These are phyloP conservation scores for Aspergillus clavatus DNA, from an alignment of 2,329 filamentous ascomycete genomes.

Conservation along the genomic window DNA sequence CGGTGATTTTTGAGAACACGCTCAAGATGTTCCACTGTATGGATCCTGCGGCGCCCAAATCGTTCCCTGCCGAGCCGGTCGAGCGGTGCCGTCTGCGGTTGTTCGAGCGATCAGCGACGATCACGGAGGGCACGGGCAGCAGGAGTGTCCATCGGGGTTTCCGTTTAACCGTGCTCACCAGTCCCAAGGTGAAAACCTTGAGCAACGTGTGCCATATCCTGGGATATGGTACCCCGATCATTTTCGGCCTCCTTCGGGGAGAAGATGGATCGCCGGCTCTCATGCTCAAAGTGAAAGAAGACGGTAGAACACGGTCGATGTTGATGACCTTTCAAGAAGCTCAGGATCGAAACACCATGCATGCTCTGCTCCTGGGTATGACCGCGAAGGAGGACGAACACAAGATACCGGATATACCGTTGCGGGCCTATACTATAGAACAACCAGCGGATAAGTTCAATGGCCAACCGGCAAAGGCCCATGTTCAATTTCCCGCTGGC, in stretches of 20 bases:
- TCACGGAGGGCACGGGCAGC: slow-evolving; percentile 67
- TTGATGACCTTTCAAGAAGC: slow-evolving; percentile 71
- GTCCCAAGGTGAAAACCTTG: slow-evolving; percentile 69
- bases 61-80: slow-evolving; percentile 71
- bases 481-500: slow-evolving; percentile 36
- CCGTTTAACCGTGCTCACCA: slow-evolving; percentile 72
- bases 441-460: slow-evolving; percentile 37
- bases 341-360: slow-evolving; percentile 65
- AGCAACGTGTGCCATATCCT: slow-evolving; percentile 71
- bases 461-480: slow-evolving; percentile 25
- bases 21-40: slow-evolving; percentile 76
- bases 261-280: slow-evolving; percentile 67
- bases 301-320: slow-evolving; percentile 63
- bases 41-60: slow-evolving; percentile 64
- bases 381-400: slow-evolving; percentile 63
- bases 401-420: slow-evolving; percentile 63
- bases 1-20: slow-evolving; percentile 62
- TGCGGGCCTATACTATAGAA: slow-evolving; percentile 62
- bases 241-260: slow-evolving; percentile 71
- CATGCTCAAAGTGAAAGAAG: slow-evolving; percentile 65
- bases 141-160: slow-evolving; percentile 73
- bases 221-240: slow-evolving; percentile 60
- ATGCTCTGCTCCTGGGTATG: slow-evolving; percentile 69
- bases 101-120: slow-evolving; percentile 66
- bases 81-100: slow-evolving; percentile 66